phyloP scores from a whole-genome alignment of 768 basidiomycete genomes.

The Boletus insuetus region DNA sequence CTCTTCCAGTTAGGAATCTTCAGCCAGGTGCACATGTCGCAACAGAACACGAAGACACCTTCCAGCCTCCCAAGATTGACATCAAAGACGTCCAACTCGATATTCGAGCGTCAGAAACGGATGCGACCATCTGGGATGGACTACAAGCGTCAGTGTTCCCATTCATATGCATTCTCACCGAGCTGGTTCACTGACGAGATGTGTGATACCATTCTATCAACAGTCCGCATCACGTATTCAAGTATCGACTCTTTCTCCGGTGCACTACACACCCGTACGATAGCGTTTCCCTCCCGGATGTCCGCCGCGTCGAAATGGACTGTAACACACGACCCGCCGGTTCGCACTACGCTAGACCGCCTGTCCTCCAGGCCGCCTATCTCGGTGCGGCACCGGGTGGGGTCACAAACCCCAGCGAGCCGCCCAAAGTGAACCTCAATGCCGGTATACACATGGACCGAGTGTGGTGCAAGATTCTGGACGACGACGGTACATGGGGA shows the following conservation, averaged over 20 bases:
- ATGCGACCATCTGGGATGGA: slow-evolving; percentile 29
- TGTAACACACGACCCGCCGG: slow-evolving; percentile 16
- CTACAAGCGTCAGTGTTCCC: slow-evolving; percentile 14
- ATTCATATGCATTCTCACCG: not conserved
- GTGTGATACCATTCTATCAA: not conserved
- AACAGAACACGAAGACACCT: not conserved
- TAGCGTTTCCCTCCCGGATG: slow-evolving; percentile 5
- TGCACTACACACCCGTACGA: slow-evolving; percentile 15
- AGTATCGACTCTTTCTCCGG: slow-evolving; percentile 23
- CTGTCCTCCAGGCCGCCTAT: slow-evolving; percentile 15
- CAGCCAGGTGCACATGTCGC: not conserved
- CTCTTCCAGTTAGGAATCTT: not conserved
- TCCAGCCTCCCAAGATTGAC: not conserved
- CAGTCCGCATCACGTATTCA: slow-evolving; percentile 21
- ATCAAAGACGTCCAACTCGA: slow-evolving; percentile 13
- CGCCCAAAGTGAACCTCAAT: not conserved
- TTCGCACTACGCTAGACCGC: not conserved
- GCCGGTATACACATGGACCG: slow-evolving; percentile 24
- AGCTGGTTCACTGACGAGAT: not conserved
- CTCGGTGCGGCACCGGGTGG: slow-evolving; percentile 4
- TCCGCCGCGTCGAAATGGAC: slow-evolving; percentile 17
- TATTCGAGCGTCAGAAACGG: slow-evolving; percentile 9
- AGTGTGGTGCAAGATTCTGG: slow-evolving; percentile 14
- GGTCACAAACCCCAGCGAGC: not conserved
- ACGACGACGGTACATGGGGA: slow-evolving; percentile 23